Base-by-base conservation (phyloP, 768 basidiomycete genomes). In the Phallus indusiatus region DNA sequence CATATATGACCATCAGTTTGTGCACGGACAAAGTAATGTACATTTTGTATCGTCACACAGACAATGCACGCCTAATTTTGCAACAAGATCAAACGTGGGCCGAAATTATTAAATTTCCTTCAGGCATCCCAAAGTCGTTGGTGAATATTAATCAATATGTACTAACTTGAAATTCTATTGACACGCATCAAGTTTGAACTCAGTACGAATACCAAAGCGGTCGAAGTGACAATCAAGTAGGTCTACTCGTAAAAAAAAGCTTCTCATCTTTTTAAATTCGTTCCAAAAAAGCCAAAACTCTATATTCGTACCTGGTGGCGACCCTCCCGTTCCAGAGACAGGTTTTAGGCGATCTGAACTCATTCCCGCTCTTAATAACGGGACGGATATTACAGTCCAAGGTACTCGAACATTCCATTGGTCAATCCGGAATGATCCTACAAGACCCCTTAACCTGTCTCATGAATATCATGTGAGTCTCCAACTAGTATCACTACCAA, bases 311-410 rank as follows among this genome's bases (percentile, higher is more conserved):
- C 63, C 63, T 1, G 63, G 63, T 24, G 63, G 63, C 11, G 57
- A 58, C 14, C 54, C 54, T 22, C 54, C 54, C 21, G 37, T 50
- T n/a, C 61, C 63, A n/a, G 57, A 64, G 53, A 58, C 60, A 16
- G 63, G 63, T 1, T 64, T 64, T 55, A 50, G 63, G 11, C 61
- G 64, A 17, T 63, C 66, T 6, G 66, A 67, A 53, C 53, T 67
- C 52, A 65, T 67, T 47, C 61, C 61, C 37, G 62, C 66, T 12
- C 47, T 24, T 11, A 61, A 63, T 34, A 59, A 67, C 36, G 56
- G 61, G 20, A 61, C 66, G 24, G 49, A 58, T 28, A 60, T 53
- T 48, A 60, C 61, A 2, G 60, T 60, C 11, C 56, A 62, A 46
- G 59, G 61, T 20, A 60, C 62, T 34, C 60, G 62, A 20, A 64